A percentile compares a stretch with the other conserved stretches of the same genome.
phyloP scores from a whole-genome alignment of 441 rosid species.

The Gossypium schwendimanii region DNA sequence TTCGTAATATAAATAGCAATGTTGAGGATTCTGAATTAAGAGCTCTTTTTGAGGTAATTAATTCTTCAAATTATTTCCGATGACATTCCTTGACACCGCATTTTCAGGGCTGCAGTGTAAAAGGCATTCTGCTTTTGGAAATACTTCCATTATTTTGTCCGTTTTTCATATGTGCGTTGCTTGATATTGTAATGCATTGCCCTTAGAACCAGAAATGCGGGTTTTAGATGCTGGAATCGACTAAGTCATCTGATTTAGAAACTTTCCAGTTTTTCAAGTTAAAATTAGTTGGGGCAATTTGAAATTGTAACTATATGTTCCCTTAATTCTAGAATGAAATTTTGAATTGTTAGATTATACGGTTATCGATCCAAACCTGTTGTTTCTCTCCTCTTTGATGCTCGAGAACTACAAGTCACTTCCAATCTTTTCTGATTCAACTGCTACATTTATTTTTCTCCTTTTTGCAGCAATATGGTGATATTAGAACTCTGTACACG shows the following conservation, averaged over 20 bases:
- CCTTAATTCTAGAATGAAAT: not conserved
- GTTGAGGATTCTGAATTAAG: conserved; percentile 84
- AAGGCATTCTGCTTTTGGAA: not conserved
- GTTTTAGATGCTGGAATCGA: not conserved
- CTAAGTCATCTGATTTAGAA: not conserved
- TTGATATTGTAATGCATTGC: not conserved
- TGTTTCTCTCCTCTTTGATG: not conserved
- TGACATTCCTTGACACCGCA: not conserved
- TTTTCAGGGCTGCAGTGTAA: not conserved
- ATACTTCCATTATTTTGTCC: not conserved
- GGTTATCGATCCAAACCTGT: not conserved
- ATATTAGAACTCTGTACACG: conserved; percentile 90
- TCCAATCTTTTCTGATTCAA: conserved; percentile 1
- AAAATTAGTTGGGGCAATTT: not conserved
- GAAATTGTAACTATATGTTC: not conserved
- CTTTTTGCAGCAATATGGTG: conserved; percentile 81
- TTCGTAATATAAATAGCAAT: conserved; percentile 91
- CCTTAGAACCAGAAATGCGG: not conserved
- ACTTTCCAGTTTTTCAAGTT: not conserved
- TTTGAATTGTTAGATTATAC: not conserved
- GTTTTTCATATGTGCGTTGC: not conserved
- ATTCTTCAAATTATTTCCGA: not conserved
- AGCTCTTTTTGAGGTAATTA: conserved; percentile 82
- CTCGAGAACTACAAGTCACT: not conserved
- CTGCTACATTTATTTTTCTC: not conserved